Evolutionary conservation across 768 basidiomycete species (phyloP).

Genomic region (Termitomyces sp.): DNA sequence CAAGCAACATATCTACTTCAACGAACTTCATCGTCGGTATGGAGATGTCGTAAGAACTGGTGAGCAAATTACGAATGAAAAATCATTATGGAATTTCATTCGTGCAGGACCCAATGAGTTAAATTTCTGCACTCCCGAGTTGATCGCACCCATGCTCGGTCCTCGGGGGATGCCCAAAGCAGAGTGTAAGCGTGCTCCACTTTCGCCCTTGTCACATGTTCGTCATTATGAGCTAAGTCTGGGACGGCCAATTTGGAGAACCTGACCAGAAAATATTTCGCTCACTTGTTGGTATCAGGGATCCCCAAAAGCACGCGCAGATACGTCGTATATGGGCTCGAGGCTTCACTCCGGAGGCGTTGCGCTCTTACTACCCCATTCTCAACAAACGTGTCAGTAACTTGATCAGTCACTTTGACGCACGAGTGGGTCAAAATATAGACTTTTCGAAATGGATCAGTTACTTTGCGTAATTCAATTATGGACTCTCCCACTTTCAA

Average conservation of each 20-base stretch:
- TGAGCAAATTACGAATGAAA: no score
- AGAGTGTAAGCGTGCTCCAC: slow-evolving; percentile 13
- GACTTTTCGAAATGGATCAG: slow-evolving; percentile 31
- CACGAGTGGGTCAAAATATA: slow-evolving; percentile 12
- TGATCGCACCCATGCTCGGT: slow-evolving; percentile 29
- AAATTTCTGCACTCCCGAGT: slow-evolving; percentile 28
- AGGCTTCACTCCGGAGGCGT: slow-evolving; percentile 27
- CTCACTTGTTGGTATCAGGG: slow-evolving; percentile 24
- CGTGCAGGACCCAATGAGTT: slow-evolving; percentile 40
- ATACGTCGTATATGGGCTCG: slow-evolving; percentile 35
- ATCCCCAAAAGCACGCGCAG: slow-evolving; percentile 26
- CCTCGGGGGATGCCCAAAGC: slow-evolving; percentile 36
- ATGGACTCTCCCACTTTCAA: background rate
- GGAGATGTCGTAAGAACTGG: slow-evolving; percentile 54
- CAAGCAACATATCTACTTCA: slow-evolving; percentile 36
- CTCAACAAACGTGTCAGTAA: slow-evolving; percentile 15
- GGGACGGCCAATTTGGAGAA: slow-evolving; percentile 24
- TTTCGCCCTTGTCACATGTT: background rate
- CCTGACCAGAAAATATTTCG: slow-evolving; percentile 11
- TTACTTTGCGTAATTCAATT: slow-evolving; percentile 33
- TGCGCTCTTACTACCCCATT: slow-evolving; percentile 22
- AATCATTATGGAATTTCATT: background rate
- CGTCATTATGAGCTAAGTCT: slow-evolving; percentile 17
- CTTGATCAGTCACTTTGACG: slow-evolving; percentile 16
- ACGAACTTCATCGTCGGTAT: slow-evolving; percentile 41